Conservation (phyloP, 139 green algal genomes). For the Haematococcus sp. region DNA sequence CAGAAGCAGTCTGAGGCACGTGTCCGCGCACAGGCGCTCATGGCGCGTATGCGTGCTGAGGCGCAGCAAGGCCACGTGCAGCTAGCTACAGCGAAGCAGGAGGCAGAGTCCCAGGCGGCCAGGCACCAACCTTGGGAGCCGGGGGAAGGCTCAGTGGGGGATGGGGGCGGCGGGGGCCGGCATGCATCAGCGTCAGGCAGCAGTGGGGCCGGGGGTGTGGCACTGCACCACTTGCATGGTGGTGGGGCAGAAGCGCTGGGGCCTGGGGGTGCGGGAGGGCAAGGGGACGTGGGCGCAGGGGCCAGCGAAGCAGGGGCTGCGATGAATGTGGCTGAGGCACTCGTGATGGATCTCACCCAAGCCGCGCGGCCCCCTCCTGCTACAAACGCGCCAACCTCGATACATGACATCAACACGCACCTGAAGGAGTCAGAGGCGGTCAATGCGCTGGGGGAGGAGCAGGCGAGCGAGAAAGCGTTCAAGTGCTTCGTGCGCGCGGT, state of each 20-base stretch:
- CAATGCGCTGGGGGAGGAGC: conserved; percentile 21
- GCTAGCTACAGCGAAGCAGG: conserved; percentile 35
- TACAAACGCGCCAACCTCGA: conserved; percentile 7
- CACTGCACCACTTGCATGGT: background rate
- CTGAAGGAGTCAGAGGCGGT: conserved; percentile 8
- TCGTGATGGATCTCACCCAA: conserved; percentile 13
- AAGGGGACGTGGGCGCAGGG: background rate
- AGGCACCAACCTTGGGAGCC: conserved; percentile 11
- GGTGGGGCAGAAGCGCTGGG: background rate
- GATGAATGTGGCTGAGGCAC: background rate
- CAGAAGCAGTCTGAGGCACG: conserved; percentile 26
- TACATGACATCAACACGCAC: conserved; percentile 32
- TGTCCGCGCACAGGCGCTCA: conserved; percentile 21
- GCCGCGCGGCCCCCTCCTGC: background rate
- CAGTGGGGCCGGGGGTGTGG: background rate
- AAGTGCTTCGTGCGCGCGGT: conserved; percentile 61
- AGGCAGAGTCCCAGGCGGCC: conserved; percentile 11
- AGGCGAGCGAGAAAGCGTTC: conserved; percentile 51
- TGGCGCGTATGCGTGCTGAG: conserved; percentile 52
- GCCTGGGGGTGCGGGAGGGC: conserved; percentile 6
- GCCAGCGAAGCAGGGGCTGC: background rate
- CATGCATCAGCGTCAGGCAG: background rate
- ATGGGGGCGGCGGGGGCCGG: background rate
- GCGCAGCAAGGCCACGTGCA: conserved; percentile 33
- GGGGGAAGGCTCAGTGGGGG: background rate